A percentile compares a stretch with the other conserved stretches of the same genome.
These are phyloP conservation scores for Blastomyces percursus DNA, from an alignment of 2,329 filamentous ascomycete genomes.

Conservation along the genomic window DNA sequence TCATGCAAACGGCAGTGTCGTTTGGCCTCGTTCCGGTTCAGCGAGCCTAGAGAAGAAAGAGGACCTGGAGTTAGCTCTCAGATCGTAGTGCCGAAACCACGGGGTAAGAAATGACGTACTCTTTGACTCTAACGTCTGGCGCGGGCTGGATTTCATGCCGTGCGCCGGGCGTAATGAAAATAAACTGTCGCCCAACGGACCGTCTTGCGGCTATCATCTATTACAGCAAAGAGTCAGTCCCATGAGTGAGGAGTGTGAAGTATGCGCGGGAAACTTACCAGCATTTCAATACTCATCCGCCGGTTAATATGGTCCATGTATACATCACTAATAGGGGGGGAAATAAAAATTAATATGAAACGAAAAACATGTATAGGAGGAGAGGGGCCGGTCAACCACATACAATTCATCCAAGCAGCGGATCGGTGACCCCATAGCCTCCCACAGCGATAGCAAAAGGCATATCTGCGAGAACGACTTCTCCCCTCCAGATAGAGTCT, in stretches of 20 bases:
- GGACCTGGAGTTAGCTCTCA: background rate
- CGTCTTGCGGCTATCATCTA: conserved; percentile 74
- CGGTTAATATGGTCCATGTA: conserved; percentile 99
- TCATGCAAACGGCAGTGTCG: conserved; percentile 25
- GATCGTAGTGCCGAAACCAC: background rate
- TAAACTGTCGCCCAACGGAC: conserved; percentile 84
- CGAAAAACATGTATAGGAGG: background rate
- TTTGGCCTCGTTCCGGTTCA: conserved; percentile 37
- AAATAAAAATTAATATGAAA: conserved; percentile 10
- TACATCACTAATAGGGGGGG: conserved; percentile 51
- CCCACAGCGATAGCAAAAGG: conserved; percentile 84
- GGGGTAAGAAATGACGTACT: conserved; percentile 22
- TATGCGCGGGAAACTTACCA: conserved; percentile 46
- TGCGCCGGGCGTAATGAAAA: conserved; percentile 88
- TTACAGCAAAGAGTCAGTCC: conserved; percentile 22
- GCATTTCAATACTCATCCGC: conserved; percentile 84
- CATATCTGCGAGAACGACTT: conserved; percentile 98
- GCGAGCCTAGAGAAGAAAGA: conserved; percentile 25
- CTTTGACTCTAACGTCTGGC: conserved; percentile 36
- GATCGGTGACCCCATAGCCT: conserved; percentile 93
- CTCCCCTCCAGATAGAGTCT: conserved; percentile 88
- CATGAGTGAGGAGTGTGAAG: background rate
- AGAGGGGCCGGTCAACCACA: conserved; percentile 17
- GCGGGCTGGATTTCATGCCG: conserved; percentile 45
- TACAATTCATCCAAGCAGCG: conserved; percentile 90